These are phyloP conservation scores for Pseudogymnoascus sp. DNA, from an alignment of 2,329 filamentous ascomycete species.

Conservation along the genomic window DNA sequence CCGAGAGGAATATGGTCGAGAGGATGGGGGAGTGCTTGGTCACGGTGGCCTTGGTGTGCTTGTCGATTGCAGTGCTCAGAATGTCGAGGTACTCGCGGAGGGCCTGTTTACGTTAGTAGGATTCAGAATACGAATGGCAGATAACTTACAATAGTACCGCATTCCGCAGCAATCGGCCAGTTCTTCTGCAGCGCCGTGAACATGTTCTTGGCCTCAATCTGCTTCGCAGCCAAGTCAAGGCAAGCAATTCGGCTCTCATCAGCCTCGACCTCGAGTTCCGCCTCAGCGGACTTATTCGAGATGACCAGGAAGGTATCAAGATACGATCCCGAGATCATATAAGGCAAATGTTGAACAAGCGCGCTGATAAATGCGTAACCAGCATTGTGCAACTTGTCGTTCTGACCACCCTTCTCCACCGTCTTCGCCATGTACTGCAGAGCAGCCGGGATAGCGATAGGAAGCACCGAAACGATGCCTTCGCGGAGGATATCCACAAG, in stretches of 20 bases:
- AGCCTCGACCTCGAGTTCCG: constrained; percentile 51
- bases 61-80: constrained; percentile 63
- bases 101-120: constrained; percentile 39
- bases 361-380: constrained; percentile 72
- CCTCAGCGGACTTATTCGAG: constrained; percentile 63
- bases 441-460: constrained; percentile 63
- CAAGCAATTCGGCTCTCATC: constrained; percentile 60
- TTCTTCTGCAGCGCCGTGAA: constrained; percentile 66
- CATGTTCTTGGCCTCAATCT: constrained; percentile 68
- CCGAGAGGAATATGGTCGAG: constrained; percentile 53
- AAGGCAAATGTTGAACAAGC: constrained; percentile 75
- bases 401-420: constrained; percentile 42
- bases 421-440: constrained; percentile 63
- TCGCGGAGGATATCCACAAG: constrained; percentile 83
- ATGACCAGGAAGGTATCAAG: constrained; percentile 63
- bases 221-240: constrained; percentile 65
- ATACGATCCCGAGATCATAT: constrained; percentile 73
- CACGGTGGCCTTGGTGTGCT: constrained; percentile 70
- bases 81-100: constrained; percentile 61
- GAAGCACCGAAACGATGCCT: constrained; percentile 74
- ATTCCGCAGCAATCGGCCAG: constrained; percentile 56
- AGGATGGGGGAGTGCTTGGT: constrained; percentile 64
- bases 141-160: constrained; percentile 53
- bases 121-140: neutral
- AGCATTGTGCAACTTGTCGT: constrained; percentile 68